Percentiles rank a stretch among this genome's conserved stretches.
These are phyloP conservation scores for Colletotrichum euphorbiae DNA, from an alignment of 2,329 filamentous ascomycete species.

Conservation along the genomic window DNA sequence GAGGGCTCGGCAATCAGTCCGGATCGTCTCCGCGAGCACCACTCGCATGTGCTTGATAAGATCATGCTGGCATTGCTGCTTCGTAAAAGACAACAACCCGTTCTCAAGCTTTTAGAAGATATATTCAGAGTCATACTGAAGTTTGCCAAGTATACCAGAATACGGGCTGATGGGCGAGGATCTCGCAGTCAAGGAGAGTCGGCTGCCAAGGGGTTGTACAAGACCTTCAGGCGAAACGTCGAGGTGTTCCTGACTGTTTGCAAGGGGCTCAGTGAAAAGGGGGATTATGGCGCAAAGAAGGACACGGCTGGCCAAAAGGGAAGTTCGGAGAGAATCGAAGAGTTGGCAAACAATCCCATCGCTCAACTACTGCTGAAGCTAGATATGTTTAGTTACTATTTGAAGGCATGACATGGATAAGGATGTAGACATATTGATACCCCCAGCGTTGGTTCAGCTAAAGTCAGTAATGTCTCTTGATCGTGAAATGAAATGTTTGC, in stretches of 20 bases:
- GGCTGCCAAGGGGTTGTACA: constrained; percentile 64
- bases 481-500: background rate
- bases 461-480: background rate
- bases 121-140: constrained; percentile 79
- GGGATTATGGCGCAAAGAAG: constrained; percentile 55
- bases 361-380: constrained; percentile 75
- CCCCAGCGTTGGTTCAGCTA: background rate
- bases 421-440: constrained; percentile 14
- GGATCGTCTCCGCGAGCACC: constrained; percentile 73
- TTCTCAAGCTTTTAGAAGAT: constrained; percentile 79
- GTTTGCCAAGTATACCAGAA: constrained; percentile 69
- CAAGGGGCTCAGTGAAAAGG: constrained; percentile 74
- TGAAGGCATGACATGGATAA: constrained; percentile 40
- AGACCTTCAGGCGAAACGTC: constrained; percentile 76
- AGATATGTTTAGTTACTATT: constrained; percentile 78
- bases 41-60: constrained; percentile 78
- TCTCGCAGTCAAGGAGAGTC: constrained; percentile 45
- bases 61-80: constrained; percentile 81
- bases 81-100: constrained; percentile 78
- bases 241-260: constrained; percentile 81
- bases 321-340: constrained; percentile 47
- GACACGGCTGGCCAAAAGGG: constrained; percentile 45
- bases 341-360: constrained; percentile 69
- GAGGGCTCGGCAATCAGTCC: constrained; percentile 69
- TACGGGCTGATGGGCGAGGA: constrained; percentile 53